These are phyloP conservation scores for Mitragyna speciosa DNA, from an alignment of 257 asterid genomes.

Conservation along the genomic window DNA sequence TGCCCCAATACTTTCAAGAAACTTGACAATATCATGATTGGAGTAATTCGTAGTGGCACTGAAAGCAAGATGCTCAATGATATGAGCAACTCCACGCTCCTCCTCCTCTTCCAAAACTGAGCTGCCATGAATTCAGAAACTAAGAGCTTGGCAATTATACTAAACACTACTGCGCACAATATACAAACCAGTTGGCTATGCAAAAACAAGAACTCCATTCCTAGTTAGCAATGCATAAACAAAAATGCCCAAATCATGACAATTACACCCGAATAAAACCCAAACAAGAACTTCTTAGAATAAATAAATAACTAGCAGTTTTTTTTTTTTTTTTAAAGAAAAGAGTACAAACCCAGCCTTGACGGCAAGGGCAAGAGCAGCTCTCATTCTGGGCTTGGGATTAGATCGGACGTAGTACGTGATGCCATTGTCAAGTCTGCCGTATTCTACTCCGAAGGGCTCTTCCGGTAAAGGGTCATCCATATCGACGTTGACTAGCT, in stretches of 20 bases:
- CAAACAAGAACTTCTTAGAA: background rate
- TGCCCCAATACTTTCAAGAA: constrained; percentile 94
- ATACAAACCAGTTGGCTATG: background rate
- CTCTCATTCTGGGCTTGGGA: constrained; percentile 94
- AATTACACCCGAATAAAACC: background rate
- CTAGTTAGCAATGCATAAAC: background rate
- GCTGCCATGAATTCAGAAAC: constrained; percentile 60
- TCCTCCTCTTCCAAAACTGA: constrained; percentile 97
- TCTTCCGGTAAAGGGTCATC: constrained; percentile 64
- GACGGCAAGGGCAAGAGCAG: constrained; percentile 88
- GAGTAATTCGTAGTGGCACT: constrained; percentile 91
- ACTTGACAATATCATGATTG: constrained; percentile 84
- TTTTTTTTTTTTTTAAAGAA: background rate
- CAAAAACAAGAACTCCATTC: background rate
- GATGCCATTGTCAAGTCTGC: constrained; percentile 81
- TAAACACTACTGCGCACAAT: too few species aligned
- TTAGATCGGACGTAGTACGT: constrained; percentile 86
- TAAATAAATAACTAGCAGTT: background rate
- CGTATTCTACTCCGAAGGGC: constrained; percentile 77
- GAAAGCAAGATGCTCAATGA: constrained; percentile 95
- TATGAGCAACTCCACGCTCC: constrained; percentile 98
- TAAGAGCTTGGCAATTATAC: constrained; percentile 22
- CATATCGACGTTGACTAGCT: constrained; percentile 63
- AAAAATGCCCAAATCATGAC: background rate
- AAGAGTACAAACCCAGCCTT: constrained; percentile 74